A percentile compares a stretch with the other conserved stretches of the same genome.
Evolutionary conservation across 176 grass and related monocot genomes (phyloP).

Genomic region (Poa annua): DNA sequence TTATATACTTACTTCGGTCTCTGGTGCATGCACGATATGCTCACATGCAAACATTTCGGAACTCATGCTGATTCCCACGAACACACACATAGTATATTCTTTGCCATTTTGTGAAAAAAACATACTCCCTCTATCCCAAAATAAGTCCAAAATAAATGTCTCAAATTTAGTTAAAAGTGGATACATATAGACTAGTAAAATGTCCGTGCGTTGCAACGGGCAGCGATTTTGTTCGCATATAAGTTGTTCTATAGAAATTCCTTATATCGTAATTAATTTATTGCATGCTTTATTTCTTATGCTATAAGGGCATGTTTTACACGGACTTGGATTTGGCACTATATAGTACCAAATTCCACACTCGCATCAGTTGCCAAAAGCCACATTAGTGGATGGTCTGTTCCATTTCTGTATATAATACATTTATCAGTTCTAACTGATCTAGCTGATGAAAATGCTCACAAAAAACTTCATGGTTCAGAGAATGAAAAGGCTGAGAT

Average conservation of each 20-base stretch:
- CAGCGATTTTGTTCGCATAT: too few relatives aligned
- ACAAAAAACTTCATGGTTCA: not conserved
- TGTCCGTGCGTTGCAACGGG: too few relatives aligned
- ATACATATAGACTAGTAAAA: too few relatives aligned
- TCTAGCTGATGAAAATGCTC: conserved; percentile 19
- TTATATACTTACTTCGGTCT: not conserved
- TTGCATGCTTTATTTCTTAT: too few relatives aligned
- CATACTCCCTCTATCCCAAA: too few relatives aligned
- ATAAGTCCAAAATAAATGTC: too few relatives aligned
- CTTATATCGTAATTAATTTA: too few relatives aligned
- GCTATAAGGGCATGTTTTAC: too few relatives aligned
- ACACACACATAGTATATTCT: not conserved
- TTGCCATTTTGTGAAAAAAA: not conserved
- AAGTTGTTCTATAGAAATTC: too few relatives aligned
- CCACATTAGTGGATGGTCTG: not conserved
- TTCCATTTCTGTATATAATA: not conserved
- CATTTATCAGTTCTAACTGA: not conserved
- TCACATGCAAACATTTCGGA: not conserved
- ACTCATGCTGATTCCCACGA: not conserved
- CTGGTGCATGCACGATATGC: not conserved
- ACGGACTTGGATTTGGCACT: too few relatives aligned
- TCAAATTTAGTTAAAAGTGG: too few relatives aligned
- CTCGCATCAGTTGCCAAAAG: not conserved
- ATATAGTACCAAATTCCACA: not conserved
- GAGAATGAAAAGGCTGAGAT: conserved; percentile 2